A percentile compares a stretch with the other conserved stretches of the same genome.
Evolutionary conservation across 2,329 filamentous ascomycete genomes (phyloP).

Genomic region (Pezicula neosporulosa): DNA sequence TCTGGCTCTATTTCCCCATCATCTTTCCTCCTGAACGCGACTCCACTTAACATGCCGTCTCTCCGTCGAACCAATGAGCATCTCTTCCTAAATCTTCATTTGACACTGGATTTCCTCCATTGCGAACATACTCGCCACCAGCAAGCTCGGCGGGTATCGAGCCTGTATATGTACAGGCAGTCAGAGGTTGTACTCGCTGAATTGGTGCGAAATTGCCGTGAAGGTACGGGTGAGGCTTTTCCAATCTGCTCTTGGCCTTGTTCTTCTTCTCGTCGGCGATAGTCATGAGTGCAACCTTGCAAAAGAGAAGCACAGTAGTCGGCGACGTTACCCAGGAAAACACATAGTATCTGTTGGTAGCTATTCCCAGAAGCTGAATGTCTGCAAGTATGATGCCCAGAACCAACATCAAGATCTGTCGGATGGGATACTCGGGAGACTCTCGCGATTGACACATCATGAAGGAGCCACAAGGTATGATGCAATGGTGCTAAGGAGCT

Average conservation of each 20-base stretch:
- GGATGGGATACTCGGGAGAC: neutral
- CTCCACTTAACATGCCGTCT: constrained; percentile 73
- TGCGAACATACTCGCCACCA: constrained; percentile 69
- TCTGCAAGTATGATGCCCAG: neutral
- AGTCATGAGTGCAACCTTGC: neutral
- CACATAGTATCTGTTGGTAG: neutral
- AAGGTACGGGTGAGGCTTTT: constrained; percentile 42
- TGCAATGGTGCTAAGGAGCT: neutral
- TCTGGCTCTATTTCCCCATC: constrained; percentile 47
- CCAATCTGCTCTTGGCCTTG: constrained; percentile 12
- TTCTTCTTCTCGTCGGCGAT: constrained; percentile 14
- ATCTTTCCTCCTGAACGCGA: constrained; percentile 49
- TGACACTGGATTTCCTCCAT: constrained; percentile 65
- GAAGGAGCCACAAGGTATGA: neutral
- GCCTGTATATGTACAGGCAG: constrained; percentile 54
- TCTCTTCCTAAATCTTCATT: constrained; percentile 59
- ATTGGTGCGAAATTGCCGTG: constrained; percentile 69
- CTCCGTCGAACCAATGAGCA: constrained; percentile 72
- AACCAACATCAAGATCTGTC: neutral
- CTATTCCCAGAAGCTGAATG: neutral
- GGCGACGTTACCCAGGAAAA: neutral
- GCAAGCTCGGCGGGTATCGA: constrained; percentile 60
- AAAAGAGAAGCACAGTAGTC: neutral
- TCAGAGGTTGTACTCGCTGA: constrained; percentile 49
- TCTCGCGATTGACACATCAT: neutral